These are phyloP conservation scores for Fusarium praegraminearum DNA, from an alignment of 2,329 filamentous ascomycete species.

Conservation along the genomic window DNA sequence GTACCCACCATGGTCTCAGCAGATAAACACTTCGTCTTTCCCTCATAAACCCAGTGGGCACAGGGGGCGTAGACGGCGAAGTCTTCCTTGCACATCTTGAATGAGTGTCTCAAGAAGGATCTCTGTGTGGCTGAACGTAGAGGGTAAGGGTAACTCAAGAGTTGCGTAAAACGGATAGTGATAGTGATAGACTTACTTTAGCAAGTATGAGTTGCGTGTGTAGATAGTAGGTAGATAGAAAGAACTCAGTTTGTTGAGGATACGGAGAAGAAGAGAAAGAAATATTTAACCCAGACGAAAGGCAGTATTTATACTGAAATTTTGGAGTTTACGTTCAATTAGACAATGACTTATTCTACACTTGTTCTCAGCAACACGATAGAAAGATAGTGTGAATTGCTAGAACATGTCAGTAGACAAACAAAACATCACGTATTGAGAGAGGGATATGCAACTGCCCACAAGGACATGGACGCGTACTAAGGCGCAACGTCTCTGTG, in stretches of 20 bases:
- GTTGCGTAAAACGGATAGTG: not conserved
- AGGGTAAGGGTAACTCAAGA: not conserved
- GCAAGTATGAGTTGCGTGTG: not conserved
- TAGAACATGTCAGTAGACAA: not conserved
- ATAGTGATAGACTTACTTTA: not conserved
- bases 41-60: not conserved
- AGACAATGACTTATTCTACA: not conserved
- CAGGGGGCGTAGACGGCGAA: conserved; percentile 16
- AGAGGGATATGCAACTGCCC: not conserved
- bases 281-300: not conserved
- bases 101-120: not conserved
- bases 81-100: conserved; percentile 9
- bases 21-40: not conserved
- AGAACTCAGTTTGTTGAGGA: not conserved
- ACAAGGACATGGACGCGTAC: not conserved
- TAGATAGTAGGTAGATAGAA: not conserved
- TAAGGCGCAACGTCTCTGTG: not conserved
- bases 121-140: not conserved
- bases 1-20: not conserved
- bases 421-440: not conserved
- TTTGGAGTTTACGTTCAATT: not conserved
- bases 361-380: not conserved
- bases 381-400: not conserved
- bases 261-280: not conserved
- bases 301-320: not conserved